Evolutionary conservation across 805 yeast species (phyloP).

Genomic region (Candida sanyiensis): DNA sequence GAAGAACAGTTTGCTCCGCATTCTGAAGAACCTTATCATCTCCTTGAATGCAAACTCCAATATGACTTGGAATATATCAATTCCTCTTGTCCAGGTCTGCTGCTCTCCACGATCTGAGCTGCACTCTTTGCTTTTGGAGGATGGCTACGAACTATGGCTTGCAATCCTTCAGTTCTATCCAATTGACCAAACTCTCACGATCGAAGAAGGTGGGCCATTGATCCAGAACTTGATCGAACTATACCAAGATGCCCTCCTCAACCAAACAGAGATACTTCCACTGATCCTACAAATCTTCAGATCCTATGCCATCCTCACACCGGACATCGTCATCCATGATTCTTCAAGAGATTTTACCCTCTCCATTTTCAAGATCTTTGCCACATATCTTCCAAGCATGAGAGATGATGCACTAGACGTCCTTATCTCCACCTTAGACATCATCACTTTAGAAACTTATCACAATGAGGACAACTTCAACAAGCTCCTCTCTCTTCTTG

Average conservation of each 20-base stretch:
- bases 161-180: slow-evolving; percentile 61
- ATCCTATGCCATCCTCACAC: slow-evolving; percentile 51
- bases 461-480: slow-evolving; percentile 17
- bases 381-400: slow-evolving; percentile 51
- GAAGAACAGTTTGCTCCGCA: slow-evolving; percentile 47
- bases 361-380: slow-evolving; percentile 42
- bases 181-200: slow-evolving; percentile 9
- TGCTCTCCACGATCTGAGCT: slow-evolving; percentile 56
- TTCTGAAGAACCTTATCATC: slow-evolving; percentile 49
- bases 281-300: slow-evolving; percentile 54
- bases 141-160: slow-evolving; percentile 84
- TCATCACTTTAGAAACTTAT: slow-evolving; percentile 30
- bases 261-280: slow-evolving; percentile 71
- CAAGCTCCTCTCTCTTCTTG: slow-evolving; percentile 18
- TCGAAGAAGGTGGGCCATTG: slow-evolving; percentile 14
- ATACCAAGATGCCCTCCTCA: slow-evolving; percentile 52
- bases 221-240: slow-evolving; percentile 24
- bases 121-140: slow-evolving; percentile 64
- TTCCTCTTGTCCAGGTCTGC: slow-evolving; percentile 58
- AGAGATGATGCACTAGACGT: slow-evolving; percentile 65
- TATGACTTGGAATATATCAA: slow-evolving; percentile 46
- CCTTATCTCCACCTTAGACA: slow-evolving; percentile 49
- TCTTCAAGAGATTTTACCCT: slow-evolving; percentile 30
- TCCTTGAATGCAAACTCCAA: slow-evolving; percentile 50
- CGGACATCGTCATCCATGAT: slow-evolving; percentile 33